Percentiles rank a stretch among this genome's conserved stretches.
phyloP scores from a whole-genome alignment of 73 alveolate species.

The Loxodes magnus region DNA sequence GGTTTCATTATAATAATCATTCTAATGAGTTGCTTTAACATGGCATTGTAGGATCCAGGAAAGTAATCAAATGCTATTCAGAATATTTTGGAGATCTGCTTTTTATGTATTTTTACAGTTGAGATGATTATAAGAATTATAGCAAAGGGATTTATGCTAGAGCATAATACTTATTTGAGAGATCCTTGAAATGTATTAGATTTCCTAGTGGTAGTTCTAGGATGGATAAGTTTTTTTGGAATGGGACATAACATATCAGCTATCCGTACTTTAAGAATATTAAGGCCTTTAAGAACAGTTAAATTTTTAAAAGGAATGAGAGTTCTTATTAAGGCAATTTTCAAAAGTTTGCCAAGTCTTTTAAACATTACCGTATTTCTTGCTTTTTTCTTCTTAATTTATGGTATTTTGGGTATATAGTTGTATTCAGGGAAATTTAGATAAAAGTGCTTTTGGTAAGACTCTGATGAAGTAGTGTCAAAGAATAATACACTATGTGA shows the following conservation, averaged over 20 bases:
- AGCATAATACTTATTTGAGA: constrained; percentile 40
- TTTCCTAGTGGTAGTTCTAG: constrained; percentile 56
- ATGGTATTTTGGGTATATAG: constrained; percentile 54
- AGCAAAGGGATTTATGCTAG: constrained; percentile 36
- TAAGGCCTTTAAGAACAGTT: constrained; percentile 66
- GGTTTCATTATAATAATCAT: constrained; percentile 28
- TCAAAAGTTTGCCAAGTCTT: constrained; percentile 54
- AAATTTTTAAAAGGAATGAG: constrained; percentile 58
- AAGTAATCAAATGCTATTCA: too few species aligned
- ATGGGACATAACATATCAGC: constrained; percentile 12
- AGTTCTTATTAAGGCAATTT: constrained; percentile 29
- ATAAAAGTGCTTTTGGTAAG: constrained; percentile 22
- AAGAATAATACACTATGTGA: constrained; percentile 7
- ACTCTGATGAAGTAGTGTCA: neutral
- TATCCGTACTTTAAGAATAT: constrained; percentile 44
- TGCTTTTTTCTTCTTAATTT: constrained; percentile 38
- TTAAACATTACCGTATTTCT: constrained; percentile 48
- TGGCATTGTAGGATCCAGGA: constrained; percentile 34
- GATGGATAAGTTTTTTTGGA: constrained; percentile 30
- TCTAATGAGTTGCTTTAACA: constrained; percentile 20
- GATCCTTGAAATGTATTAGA: constrained; percentile 71
- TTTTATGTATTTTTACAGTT: constrained; percentile 25
- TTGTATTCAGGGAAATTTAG: constrained; percentile 45
- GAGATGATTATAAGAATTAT: constrained; percentile 29
- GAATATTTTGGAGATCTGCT: too few species aligned